Percentiles rank a stretch among this genome's conserved stretches.
Evolutionary conservation across 306 rosid genomes (phyloP).

Genomic region (Carpinus fangiana): DNA sequence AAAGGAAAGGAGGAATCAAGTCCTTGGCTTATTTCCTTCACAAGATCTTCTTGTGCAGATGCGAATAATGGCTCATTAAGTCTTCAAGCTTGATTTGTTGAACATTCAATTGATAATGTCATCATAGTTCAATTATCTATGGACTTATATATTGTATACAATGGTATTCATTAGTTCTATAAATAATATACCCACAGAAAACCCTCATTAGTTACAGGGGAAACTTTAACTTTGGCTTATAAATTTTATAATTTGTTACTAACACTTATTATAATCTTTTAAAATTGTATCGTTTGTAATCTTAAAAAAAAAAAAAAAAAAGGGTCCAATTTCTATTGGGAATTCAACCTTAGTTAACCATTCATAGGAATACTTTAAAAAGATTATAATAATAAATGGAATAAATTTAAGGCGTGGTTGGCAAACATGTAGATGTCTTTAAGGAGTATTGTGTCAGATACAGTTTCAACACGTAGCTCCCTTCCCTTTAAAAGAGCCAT

Average conservation of each 20-base stretch:
- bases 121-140: not conserved
- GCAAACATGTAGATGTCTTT: not conserved
- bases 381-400: not conserved
- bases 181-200: no score
- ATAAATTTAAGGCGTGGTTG: not conserved
- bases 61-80: not conserved
- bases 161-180: not conserved
- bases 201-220: no score
- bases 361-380: not conserved
- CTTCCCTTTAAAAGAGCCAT: not conserved
- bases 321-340: not conserved
- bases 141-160: not conserved
- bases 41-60: not conserved
- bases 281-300: no score
- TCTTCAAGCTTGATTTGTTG: not conserved
- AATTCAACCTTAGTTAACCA: not conserved
- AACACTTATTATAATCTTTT: no score
- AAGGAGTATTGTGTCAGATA: not conserved
- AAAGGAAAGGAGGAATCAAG: not conserved
- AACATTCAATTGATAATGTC: not conserved
- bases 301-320: no score
- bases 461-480: not conserved
- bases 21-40: not conserved
- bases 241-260: no score
- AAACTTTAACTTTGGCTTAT: no score